Evolutionary conservation across 2,329 filamentous ascomycete genomes (phyloP).

Genomic region (Cladosporium velox): DNA sequence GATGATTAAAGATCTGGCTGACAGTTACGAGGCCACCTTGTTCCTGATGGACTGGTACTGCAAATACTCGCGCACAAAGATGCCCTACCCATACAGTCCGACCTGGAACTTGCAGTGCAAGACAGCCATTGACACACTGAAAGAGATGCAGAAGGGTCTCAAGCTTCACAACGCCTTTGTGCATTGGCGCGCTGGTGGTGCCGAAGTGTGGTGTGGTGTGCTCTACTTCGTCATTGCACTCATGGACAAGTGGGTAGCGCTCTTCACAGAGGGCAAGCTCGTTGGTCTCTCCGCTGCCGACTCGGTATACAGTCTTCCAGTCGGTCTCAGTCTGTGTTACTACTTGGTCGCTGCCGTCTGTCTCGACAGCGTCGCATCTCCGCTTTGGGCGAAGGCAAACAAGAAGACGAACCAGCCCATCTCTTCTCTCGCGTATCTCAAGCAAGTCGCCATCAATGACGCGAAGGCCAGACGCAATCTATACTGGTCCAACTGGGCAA

Average conservation of each 20-base stretch:
- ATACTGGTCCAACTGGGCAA: conserved; percentile 54
- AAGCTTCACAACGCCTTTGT: conserved; percentile 59
- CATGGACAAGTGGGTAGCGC: conserved; percentile 57
- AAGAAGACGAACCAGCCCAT: conserved; percentile 27
- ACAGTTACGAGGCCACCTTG: conserved; percentile 55
- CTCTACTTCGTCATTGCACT: conserved; percentile 58
- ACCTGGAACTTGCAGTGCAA: conserved; percentile 61
- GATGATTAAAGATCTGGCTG: conserved; percentile 53
- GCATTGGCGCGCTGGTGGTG: conserved; percentile 59
- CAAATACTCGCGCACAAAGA: conserved; percentile 46
- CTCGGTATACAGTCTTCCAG: conserved; percentile 46
- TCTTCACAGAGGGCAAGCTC: conserved; percentile 47
- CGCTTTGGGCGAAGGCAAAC: conserved; percentile 27
- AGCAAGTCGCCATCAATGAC: conserved; percentile 48
- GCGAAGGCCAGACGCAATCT: conserved; percentile 49
- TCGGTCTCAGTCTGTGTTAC: conserved; percentile 60
- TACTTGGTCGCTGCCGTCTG: conserved; percentile 59
- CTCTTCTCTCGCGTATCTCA: conserved; percentile 38
- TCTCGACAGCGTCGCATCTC: conserved; percentile 52
- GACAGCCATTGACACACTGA: conserved; percentile 55
- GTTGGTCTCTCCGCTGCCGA: conserved; percentile 42
- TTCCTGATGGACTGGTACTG: conserved; percentile 59
- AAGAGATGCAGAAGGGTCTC: conserved; percentile 57
- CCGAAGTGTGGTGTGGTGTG: conserved; percentile 57
- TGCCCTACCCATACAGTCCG: conserved; percentile 57